Conservation (phyloP, 2,329 filamentous ascomycete species). For the Graphilbum sp. region DNA sequence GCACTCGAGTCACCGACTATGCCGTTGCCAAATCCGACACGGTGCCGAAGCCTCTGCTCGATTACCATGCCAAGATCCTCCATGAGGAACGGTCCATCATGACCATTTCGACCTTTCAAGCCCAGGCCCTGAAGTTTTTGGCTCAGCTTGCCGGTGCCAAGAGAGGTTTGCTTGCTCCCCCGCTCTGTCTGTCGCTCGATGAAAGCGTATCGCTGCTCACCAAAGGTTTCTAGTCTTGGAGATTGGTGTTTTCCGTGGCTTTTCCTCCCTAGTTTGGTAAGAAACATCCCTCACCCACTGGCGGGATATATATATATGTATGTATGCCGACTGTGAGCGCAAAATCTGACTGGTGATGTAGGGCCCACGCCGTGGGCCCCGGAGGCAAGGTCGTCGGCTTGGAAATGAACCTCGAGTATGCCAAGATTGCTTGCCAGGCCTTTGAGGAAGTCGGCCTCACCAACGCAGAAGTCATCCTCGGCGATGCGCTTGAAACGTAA, state of each 20-base stretch:
- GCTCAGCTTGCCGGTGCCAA: slow-evolving; percentile 24
- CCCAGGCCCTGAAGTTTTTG: slow-evolving; percentile 18
- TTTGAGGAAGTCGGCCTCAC: slow-evolving; percentile 22
- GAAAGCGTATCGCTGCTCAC: background rate
- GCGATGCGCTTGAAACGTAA: slow-evolving; percentile 29
- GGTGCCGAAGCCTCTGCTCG: slow-evolving; percentile 24
- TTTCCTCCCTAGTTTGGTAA: slow-evolving; percentile 29
- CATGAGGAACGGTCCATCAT: slow-evolving; percentile 9
- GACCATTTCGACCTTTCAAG: slow-evolving; percentile 14
- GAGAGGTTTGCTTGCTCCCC: slow-evolving; percentile 9
- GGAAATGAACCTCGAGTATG: slow-evolving; percentile 28
- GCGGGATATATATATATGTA: too few species aligned
- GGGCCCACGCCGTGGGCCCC: slow-evolving; percentile 25
- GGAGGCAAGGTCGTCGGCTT: slow-evolving; percentile 26
- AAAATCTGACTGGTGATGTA: background rate
- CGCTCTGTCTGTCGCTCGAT: background rate
- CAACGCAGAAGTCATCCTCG: slow-evolving; percentile 30
- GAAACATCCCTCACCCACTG: background rate
- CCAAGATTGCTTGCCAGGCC: slow-evolving; percentile 20
- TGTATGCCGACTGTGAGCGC: too few species aligned
- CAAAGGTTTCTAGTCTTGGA: slow-evolving; percentile 24
- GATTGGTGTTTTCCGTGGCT: slow-evolving; percentile 31
- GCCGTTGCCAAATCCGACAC: slow-evolving; percentile 23
- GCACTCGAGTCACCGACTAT: slow-evolving; percentile 25
- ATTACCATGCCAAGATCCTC: slow-evolving; percentile 21